A percentile compares a stretch with the other conserved stretches of the same genome.
phyloP scores from a whole-genome alignment of 2,329 filamentous ascomycete genomes.

The Sporothrix inflata region DNA sequence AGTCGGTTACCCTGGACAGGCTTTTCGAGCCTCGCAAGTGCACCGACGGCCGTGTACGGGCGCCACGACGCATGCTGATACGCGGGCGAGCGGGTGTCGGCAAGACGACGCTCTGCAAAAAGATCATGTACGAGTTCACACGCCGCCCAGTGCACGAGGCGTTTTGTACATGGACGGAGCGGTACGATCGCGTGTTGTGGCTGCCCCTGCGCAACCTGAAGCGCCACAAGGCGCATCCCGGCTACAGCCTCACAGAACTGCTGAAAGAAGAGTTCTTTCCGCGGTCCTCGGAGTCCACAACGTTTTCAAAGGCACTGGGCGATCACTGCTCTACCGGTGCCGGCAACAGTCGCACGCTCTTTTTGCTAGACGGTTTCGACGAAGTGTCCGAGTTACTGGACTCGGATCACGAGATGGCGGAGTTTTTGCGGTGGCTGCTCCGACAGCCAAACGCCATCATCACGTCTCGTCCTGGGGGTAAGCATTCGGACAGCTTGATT shows the following conservation, averaged over 20 bases:
- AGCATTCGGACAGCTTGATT: background rate
- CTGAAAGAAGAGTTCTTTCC: background rate
- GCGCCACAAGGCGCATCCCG: background rate
- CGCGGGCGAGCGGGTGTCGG: constrained; percentile 45
- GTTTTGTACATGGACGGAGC: background rate
- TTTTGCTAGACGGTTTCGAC: constrained; percentile 50
- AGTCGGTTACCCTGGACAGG: background rate
- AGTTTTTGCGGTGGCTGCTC: constrained; percentile 41
- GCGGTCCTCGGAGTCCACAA: background rate
- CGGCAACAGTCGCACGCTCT: constrained; percentile 38
- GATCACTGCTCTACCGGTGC: background rate
- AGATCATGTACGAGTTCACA: constrained; percentile 44
- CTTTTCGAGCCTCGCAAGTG: background rate
- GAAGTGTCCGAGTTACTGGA: constrained; percentile 41
- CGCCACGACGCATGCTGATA: constrained; percentile 42
- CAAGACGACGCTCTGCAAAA: constrained; percentile 49
- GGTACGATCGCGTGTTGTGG: constrained; percentile 47
- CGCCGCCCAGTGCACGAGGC: constrained; percentile 33
- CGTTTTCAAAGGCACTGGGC: background rate
- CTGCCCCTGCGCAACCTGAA: constrained; percentile 45
- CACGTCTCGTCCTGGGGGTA: constrained; percentile 35
- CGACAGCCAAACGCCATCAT: constrained; percentile 45
- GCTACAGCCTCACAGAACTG: background rate
- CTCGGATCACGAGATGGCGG: constrained; percentile 29
- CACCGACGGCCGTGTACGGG: constrained; percentile 19